phyloP scores from a whole-genome alignment of 768 basidiomycete genomes.

The Tubosaeta sp. region DNA sequence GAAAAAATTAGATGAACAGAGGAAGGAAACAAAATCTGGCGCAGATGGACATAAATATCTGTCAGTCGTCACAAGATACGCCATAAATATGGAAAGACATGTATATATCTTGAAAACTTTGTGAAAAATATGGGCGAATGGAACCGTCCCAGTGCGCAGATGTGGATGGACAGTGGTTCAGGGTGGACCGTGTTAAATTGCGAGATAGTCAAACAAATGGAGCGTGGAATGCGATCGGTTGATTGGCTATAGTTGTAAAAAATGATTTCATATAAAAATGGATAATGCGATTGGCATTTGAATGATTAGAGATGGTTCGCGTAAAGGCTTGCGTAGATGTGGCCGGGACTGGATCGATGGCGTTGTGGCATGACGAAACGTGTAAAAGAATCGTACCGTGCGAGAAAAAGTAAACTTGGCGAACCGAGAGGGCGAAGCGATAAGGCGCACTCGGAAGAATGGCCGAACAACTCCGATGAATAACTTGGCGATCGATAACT shows the following conservation, averaged over 20 bases:
- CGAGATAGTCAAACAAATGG: conserved; percentile 29
- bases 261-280: conserved; percentile 18
- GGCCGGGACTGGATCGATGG: conserved; percentile 10
- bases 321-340: conserved; percentile 7
- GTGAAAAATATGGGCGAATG: conserved; percentile 18
- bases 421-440: conserved; percentile 12
- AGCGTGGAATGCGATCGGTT: conserved; percentile 25
- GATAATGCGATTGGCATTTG: conserved; percentile 16
- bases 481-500: conserved; percentile 3
- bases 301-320: conserved; percentile 10
- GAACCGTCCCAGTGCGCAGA: conserved; percentile 28
- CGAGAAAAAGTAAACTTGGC: conserved; percentile 7
- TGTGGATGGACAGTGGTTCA: conserved; percentile 20
- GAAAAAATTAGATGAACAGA: background rate
- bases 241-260: conserved; percentile 17
- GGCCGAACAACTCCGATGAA: conserved; percentile 2
- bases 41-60: conserved; percentile 31
- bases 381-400: conserved; percentile 13
- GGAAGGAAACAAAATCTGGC: conserved; percentile 11
- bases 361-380: conserved; percentile 14
- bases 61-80: conserved; percentile 24
- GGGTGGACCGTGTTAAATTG: conserved; percentile 11
- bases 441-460: conserved; percentile 9
- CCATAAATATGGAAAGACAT: conserved; percentile 23
- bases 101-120: conserved; percentile 14